These are phyloP conservation scores for Atkinsonella texensis DNA, from an alignment of 2,329 filamentous ascomycete species.

Conservation along the genomic window DNA sequence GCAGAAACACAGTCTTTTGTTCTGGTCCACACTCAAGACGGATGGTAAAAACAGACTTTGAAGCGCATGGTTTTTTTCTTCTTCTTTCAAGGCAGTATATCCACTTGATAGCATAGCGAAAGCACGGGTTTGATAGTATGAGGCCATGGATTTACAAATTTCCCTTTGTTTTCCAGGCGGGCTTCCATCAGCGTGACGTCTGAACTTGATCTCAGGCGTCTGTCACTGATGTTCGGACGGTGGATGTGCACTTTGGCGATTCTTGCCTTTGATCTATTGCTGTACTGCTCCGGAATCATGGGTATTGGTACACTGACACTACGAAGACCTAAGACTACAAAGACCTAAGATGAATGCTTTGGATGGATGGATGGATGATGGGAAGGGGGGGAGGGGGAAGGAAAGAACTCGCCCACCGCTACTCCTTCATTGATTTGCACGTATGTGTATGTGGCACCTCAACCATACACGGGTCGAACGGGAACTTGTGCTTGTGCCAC, in stretches of 20 bases:
- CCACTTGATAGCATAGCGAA: background rate
- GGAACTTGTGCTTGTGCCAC: background rate
- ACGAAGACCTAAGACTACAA: too few species aligned
- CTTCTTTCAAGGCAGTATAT: background rate
- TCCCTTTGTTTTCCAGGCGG: background rate
- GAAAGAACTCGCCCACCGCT: background rate
- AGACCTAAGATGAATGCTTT: too few species aligned
- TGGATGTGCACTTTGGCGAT: too few species aligned
- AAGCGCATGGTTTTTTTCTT: background rate
- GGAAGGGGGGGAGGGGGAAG: too few species aligned
- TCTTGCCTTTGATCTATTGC: too few species aligned
- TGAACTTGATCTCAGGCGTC: too few species aligned
- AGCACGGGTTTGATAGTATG: background rate
- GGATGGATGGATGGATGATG: too few species aligned
- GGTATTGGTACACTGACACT: too few species aligned
- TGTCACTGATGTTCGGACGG: too few species aligned
- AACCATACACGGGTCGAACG: background rate
- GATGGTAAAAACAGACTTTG: background rate
- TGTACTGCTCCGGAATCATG: too few species aligned
- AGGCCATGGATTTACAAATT: background rate
- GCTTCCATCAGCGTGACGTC: background rate
- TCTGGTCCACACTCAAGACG: background rate
- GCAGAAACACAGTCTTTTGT: background rate
- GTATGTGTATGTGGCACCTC: background rate
- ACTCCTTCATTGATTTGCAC: background rate